Evolutionary conservation across 2,329 filamentous ascomycete genomes (phyloP), one percentile per base, ranked within the genome.

Genomic region (Cryphonectria radicalis): DNA sequence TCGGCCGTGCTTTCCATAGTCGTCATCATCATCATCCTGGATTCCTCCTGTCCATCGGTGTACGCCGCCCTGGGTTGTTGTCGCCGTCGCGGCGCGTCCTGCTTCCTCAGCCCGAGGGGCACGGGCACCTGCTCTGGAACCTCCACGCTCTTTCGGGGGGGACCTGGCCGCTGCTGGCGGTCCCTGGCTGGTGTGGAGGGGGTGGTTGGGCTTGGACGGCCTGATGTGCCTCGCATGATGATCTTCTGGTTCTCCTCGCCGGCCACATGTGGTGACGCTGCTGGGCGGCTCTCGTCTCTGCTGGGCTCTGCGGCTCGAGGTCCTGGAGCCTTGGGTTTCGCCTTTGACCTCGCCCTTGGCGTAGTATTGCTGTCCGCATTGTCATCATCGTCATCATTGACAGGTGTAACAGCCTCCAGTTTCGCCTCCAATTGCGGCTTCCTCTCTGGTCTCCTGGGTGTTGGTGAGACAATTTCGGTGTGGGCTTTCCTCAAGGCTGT

Each of bases 351-450:
- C 22, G 70, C 53, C 17, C 8, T 65, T 25, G 40, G 63, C 17
- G 25, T 37, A 22, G 25, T 22, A 35, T 50, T 32, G 14, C 43
- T 65, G 2, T 22, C 66, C 28, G 67, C 66, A 40, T 67, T 67
- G 11, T 65, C 59, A 10, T 32, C 43, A 40, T 37, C 10, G 10
- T 40, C 37, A 40, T 40, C 37, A 25, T 40, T 68, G 2, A 67
- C 67, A 7, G 63, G 35, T 35, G 72, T 67, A 0, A 70, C 68
- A 11, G 70, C 79, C 0, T 59, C 55, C 19, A 62, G 10, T 25
- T 83, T 82, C 19, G 82, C 78, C 19, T 77, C 77, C 25, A 81
- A 68, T 0, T 74, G 75, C 19, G 81, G 77, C 55, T 77, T 80
- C n/a, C 71, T 72, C 13, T 76, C 70, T 11, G 78, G 70, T 35